Conservation (phyloP, 805 yeast species). For the Candida namnaoensis region DNA sequence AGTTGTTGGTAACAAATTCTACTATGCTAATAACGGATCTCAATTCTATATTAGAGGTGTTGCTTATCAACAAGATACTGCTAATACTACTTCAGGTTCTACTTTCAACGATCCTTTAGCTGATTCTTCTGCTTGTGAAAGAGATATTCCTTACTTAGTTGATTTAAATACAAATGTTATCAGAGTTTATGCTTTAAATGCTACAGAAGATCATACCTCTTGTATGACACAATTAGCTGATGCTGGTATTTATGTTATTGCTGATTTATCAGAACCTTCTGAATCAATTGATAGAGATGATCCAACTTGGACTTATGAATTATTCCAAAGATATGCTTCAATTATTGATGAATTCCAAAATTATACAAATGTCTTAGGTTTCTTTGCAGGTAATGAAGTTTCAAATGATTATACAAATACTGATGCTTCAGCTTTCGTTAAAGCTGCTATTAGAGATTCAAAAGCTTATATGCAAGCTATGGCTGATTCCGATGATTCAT, state of each 20-base stretch:
- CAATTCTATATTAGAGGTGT: slow-evolving; percentile 73
- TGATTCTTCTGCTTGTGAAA: slow-evolving; percentile 47
- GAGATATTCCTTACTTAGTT: slow-evolving; percentile 68
- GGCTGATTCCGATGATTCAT: slow-evolving; percentile 31
- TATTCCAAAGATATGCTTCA: slow-evolving; percentile 57
- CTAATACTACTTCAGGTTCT: slow-evolving; percentile 33
- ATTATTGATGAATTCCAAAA: slow-evolving; percentile 63
- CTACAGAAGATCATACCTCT: slow-evolving; percentile 51
- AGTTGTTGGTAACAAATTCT: slow-evolving; percentile 71
- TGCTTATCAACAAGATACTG: slow-evolving; percentile 70
- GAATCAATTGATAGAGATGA: slow-evolving; percentile 49
- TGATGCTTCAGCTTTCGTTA: slow-evolving; percentile 72
- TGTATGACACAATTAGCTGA: slow-evolving; percentile 62
- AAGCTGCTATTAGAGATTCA: slow-evolving; percentile 76
- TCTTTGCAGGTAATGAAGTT: slow-evolving; percentile 85
- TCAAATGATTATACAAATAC: slow-evolving; percentile 59
- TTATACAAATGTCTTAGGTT: slow-evolving; percentile 70
- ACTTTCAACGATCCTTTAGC: slow-evolving; percentile 66
- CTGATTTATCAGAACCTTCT: slow-evolving; percentile 67
- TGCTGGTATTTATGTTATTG: slow-evolving; percentile 76
- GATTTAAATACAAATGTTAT: slow-evolving; percentile 59
- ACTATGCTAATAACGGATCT: slow-evolving; percentile 67
- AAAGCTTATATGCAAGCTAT: slow-evolving; percentile 47
- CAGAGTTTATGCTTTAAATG: slow-evolving; percentile 69
- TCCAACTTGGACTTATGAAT: slow-evolving; percentile 58